phyloP scores from a whole-genome alignment of 495 filamentous ascomycete species.

The Penicillium taxi region DNA sequence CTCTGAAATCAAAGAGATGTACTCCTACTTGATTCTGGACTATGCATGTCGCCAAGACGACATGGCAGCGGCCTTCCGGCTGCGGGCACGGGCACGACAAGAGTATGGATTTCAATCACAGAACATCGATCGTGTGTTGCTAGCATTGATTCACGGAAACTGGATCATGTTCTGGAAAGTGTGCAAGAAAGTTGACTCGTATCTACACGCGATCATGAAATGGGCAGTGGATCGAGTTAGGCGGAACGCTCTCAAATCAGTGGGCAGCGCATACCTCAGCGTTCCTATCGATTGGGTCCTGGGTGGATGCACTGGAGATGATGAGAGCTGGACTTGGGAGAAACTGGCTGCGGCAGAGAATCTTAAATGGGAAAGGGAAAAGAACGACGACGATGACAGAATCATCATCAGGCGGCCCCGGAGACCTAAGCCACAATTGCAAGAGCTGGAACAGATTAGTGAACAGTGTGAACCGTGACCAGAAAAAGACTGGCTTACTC shows the following conservation, averaged over 20 bases:
- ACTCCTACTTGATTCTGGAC: constrained; percentile 77
- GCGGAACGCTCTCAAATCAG: constrained; percentile 68
- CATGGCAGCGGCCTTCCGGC: constrained; percentile 60
- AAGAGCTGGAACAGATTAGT: too few relatives aligned
- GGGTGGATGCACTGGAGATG: constrained; percentile 42
- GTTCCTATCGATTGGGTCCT: constrained; percentile 49
- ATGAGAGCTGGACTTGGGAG: constrained; percentile 66
- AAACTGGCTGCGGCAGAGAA: constrained; percentile 55
- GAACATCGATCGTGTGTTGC: constrained; percentile 58
- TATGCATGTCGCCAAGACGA: constrained; percentile 77
- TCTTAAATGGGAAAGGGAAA: constrained; percentile 74
- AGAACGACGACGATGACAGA: too few relatives aligned
- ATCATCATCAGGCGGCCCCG: constrained; percentile 62
- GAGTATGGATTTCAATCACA: constrained; percentile 50
- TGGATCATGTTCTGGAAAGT: constrained; percentile 72
- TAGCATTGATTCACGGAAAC: constrained; percentile 68
- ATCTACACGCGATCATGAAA: constrained; percentile 68
- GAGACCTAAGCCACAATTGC: too few relatives aligned
- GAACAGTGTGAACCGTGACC: too few relatives aligned
- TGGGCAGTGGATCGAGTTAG: constrained; percentile 65
- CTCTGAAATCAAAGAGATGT: constrained; percentile 66
- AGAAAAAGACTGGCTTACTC: too few relatives aligned
- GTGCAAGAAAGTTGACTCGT: constrained; percentile 63
- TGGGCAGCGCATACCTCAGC: constrained; percentile 72
- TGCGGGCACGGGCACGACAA: constrained; percentile 40